These are phyloP conservation scores for Zygosaccharomyces sapae DNA, from an alignment of 1,139 yeast species.

Conservation along the genomic window DNA sequence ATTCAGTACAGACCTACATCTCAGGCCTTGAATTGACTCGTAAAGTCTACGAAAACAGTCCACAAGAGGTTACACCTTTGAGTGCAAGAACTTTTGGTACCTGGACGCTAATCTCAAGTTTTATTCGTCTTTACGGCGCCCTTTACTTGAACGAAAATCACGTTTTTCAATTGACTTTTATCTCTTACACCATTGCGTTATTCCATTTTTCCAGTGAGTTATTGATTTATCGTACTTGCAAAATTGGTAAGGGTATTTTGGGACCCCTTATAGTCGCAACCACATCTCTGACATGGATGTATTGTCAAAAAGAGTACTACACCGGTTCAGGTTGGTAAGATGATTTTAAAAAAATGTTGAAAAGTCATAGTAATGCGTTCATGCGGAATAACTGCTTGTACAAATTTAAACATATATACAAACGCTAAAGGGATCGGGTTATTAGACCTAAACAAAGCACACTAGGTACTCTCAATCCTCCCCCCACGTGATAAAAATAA, in stretches of 20 bases:
- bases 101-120: slow-evolving; percentile 86
- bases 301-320: slow-evolving; percentile 52
- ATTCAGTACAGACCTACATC: slow-evolving; percentile 81
- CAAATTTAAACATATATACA: slow-evolving; percentile 8
- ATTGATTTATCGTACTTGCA: slow-evolving; percentile 72
- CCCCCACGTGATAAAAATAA: not conserved
- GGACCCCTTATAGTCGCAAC: slow-evolving; percentile 80
- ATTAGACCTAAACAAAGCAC: not conserved
- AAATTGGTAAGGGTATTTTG: slow-evolving; percentile 77
- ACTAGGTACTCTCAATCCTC: not conserved
- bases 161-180: slow-evolving; percentile 72
- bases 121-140: slow-evolving; percentile 85
- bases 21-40: slow-evolving; percentile 71
- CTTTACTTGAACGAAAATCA: slow-evolving; percentile 63
- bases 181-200: slow-evolving; percentile 81
- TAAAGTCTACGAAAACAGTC: slow-evolving; percentile 69
- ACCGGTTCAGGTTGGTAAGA: slow-evolving; percentile 33
- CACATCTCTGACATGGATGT: slow-evolving; percentile 58
- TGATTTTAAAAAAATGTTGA: not conserved
- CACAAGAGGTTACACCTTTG: slow-evolving; percentile 63
- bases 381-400: slow-evolving; percentile 5
- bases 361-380: slow-evolving; percentile 2
- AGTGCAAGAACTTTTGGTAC: slow-evolving; percentile 97
- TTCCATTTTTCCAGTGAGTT: slow-evolving; percentile 82
- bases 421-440: slow-evolving; percentile 2